Percentiles rank a stretch among this genome's conserved stretches.
Conservation (phyloP, 1,139 yeast genomes). For the Scheffersomyces titani region DNA sequence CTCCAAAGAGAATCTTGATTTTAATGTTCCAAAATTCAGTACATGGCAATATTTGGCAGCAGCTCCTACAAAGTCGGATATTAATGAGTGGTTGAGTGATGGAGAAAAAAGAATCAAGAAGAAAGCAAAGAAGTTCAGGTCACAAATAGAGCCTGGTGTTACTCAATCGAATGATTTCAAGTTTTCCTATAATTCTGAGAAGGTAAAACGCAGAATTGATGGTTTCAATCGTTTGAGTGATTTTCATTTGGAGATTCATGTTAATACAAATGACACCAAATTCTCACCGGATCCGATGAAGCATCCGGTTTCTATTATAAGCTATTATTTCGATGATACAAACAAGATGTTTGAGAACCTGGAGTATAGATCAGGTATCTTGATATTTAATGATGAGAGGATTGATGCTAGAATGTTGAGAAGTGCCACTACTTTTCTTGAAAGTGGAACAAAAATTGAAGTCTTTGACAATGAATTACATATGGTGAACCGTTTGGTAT, state of each 20-base stretch:
- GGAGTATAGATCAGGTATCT: constrained; percentile 27
- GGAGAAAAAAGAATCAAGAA: constrained; percentile 14
- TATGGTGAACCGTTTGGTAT: constrained; percentile 55
- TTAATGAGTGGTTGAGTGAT: constrained; percentile 21
- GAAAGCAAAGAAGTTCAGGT: constrained; percentile 25
- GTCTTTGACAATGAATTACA: constrained; percentile 52
- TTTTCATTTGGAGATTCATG: constrained; percentile 68
- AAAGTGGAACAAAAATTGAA: constrained; percentile 16
- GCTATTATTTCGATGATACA: constrained; percentile 62
- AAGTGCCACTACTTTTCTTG: constrained; percentile 7
- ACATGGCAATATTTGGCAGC: constrained; percentile 29
- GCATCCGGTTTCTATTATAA: constrained; percentile 60
- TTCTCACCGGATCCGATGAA: constrained; percentile 64
- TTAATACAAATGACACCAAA: constrained; percentile 44
- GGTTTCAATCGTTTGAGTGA: constrained; percentile 52
- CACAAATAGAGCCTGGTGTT: constrained; percentile 53
- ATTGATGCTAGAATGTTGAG: constrained; percentile 4
- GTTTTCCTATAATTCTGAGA: constrained; percentile 31
- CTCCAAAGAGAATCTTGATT: not conserved
- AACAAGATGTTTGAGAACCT: constrained; percentile 26
- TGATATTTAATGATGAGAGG: constrained; percentile 18
- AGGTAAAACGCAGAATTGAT: constrained; percentile 43
- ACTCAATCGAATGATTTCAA: constrained; percentile 40
- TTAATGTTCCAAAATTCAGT: not conserved
- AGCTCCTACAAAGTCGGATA: constrained; percentile 32